Percentiles rank a stretch among this genome's conserved stretches.
These are phyloP conservation scores for Pythium guiyangense DNA, from an alignment of 352 stramenopile species.

Conservation along the genomic window DNA sequence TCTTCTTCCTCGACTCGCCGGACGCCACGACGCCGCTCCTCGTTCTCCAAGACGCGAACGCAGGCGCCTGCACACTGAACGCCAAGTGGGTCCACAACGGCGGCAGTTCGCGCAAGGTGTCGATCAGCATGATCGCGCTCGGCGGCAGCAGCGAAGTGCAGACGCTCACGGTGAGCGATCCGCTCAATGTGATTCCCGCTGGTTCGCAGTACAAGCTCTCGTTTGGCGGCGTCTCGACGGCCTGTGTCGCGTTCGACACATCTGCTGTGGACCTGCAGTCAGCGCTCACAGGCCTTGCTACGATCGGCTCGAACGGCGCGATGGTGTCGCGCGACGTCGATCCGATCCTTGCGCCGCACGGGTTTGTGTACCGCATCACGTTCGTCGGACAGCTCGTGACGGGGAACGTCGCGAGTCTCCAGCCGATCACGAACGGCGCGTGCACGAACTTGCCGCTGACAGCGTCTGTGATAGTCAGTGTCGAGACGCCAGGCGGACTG, in stretches of 20 bases:
- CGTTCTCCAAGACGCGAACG: conserved; percentile 26
- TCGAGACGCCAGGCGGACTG: conserved; percentile 21
- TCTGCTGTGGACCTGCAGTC: conserved; percentile 16
- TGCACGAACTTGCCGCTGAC: conserved; percentile 22
- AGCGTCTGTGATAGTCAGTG: conserved; percentile 20
- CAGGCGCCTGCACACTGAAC: conserved; percentile 12
- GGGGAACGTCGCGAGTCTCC: conserved; percentile 38
- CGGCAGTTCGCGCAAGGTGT: conserved; percentile 39
- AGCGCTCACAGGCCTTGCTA: conserved; percentile 21
- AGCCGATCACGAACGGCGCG: conserved; percentile 3
- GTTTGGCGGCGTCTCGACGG: conserved; percentile 33
- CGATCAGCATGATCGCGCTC: conserved; percentile 32
- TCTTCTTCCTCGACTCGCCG: conserved; percentile 62
- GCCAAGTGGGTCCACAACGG: conserved; percentile 25
- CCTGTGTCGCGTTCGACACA: conserved; percentile 36
- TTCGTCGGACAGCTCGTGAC: conserved; percentile 59
- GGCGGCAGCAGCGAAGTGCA: conserved; percentile 68
- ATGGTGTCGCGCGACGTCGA: conserved; percentile 44
- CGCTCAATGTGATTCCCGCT: conserved; percentile 11
- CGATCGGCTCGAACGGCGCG: conserved; percentile 34
- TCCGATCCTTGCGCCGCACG: conserved; percentile 34
- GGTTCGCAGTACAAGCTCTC: conserved; percentile 39
- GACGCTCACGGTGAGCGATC: conserved; percentile 34
- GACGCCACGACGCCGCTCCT: conserved; percentile 26
- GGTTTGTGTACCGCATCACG: conserved; percentile 59